Conservation (phyloP, 768 basidiomycete species). For the Psilocybe tampanensis region DNA sequence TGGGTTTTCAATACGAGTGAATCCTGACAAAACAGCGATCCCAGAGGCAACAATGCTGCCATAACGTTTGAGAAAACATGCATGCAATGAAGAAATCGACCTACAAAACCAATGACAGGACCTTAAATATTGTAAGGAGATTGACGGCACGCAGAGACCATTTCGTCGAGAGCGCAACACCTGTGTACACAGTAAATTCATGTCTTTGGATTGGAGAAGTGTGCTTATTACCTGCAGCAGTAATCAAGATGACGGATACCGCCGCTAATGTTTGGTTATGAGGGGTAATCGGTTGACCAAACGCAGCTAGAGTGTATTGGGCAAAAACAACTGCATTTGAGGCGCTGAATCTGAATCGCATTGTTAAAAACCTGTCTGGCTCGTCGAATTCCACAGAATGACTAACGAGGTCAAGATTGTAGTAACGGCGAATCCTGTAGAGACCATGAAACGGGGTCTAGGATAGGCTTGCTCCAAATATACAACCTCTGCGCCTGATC, state of each 20-base stretch:
- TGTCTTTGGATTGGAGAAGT: neutral
- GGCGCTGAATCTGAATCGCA: constrained; percentile 28
- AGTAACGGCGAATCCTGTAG: constrained; percentile 43
- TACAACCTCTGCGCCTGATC: constrained; percentile 53
- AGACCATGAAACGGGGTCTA: constrained; percentile 43
- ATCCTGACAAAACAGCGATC: constrained; percentile 59
- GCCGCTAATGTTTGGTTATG: constrained; percentile 29
- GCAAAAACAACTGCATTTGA: constrained; percentile 40
- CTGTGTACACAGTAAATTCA: constrained; percentile 20
- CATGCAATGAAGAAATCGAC: neutral
- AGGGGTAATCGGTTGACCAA: constrained; percentile 30
- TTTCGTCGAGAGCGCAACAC: constrained; percentile 36
- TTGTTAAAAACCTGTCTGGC: neutral
- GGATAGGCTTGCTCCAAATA: constrained; percentile 50
- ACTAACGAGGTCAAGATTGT: constrained; percentile 37
- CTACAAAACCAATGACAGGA: constrained; percentile 32
- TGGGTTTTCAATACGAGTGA: constrained; percentile 55
- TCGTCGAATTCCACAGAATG: neutral
- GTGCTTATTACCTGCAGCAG: constrained; percentile 29
- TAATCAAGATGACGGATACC: constrained; percentile 25
- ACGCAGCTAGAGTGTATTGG: constrained; percentile 36
- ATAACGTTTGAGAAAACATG: neutral
- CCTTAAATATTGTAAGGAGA: constrained; percentile 31
- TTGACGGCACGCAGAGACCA: constrained; percentile 36
- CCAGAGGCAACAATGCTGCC: constrained; percentile 50